Evolutionary conservation across 1,284 basidiomycete species (phyloP), one percentile per base, ranked within the genome.

Genomic region (Cutaneotrichosporon sp.): DNA sequence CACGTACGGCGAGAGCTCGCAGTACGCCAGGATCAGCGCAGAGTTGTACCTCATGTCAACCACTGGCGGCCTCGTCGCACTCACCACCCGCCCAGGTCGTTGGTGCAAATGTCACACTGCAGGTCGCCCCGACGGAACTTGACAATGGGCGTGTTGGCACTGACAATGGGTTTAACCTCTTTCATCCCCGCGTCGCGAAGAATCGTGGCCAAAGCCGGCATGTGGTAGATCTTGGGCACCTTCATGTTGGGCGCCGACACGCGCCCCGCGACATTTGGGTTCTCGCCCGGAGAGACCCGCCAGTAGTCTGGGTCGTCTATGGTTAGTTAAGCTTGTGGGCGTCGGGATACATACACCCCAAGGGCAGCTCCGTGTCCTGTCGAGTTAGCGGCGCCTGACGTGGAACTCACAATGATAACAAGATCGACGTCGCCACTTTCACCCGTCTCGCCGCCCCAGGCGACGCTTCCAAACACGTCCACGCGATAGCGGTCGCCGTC

Each of bases 391-490:
- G n/a, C 4, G 30, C 15, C 4, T 20, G 3, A 18, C 14, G 15
- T 5, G 14, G 5, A 15, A 56, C 67, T 60, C 49, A 69, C 70
- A 37, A 70, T 43, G 23, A 73, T 58, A 13, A 73, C 66, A 18
- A 76, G 45, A 57, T 76, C 74, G 18, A 76, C 42, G 57, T 76
- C 74, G 4, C 66, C 67, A 10, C 62, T 60, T 22, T 52, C 44
- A 4, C 70, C 69, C 0, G 68, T 72, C 41, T 67, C 62, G 2
- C 74, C 74, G 13, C 70, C 72, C 74, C 74, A 76, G 23, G 68
- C 70, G 14, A 72, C 66, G 56, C 73, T 74, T n/a, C 74, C 74
- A 60, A 74, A 74, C 10, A 69, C 67, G 46, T 76, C 74, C 9
- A 76, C 68, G n/a, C 62, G 55, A 51, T 66, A 70, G 35, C 71